These are phyloP conservation scores for Ophiostoma himal-ulmi DNA, from an alignment of 2,329 filamentous ascomycete species.

Conservation along the genomic window DNA sequence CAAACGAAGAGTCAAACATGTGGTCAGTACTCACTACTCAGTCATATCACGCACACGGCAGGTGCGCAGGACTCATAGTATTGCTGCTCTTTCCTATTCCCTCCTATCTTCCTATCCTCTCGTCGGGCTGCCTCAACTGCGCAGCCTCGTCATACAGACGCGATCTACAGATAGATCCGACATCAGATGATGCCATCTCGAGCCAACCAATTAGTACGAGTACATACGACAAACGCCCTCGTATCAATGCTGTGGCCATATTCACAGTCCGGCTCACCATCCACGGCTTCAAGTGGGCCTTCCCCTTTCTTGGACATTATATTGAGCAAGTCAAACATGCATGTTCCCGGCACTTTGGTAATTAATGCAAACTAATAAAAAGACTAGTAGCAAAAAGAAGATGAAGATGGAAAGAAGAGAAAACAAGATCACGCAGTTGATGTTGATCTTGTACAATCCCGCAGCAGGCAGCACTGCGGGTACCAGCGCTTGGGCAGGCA, in stretches of 20 bases:
- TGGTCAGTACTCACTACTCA: background rate
- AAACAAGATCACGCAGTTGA: background rate
- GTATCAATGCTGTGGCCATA: background rate
- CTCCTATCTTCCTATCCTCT: background rate
- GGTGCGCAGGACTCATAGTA: background rate
- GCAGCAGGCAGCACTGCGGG: constrained; percentile 14
- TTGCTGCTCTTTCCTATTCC: background rate
- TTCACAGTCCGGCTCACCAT: background rate
- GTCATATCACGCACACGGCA: background rate
- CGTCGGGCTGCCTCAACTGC: background rate
- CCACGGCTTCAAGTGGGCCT: background rate
- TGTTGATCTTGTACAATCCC: constrained; percentile 10
- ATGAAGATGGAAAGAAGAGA: background rate
- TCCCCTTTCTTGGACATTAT: background rate
- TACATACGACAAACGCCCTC: background rate
- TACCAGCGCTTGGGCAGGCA: background rate
- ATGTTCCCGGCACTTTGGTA: constrained; percentile 2
- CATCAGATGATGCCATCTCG: background rate
- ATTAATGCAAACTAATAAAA: background rate
- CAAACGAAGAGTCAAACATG: background rate
- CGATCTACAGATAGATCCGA: background rate
- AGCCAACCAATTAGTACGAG: background rate
- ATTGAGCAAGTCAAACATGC: background rate
- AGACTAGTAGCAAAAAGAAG: background rate
- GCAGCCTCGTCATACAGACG: background rate